Evolutionary conservation across 2,329 filamentous ascomycete genomes (phyloP), one percentile per base, ranked within the genome.

Genomic region (Gnomoniopsis sp.): DNA sequence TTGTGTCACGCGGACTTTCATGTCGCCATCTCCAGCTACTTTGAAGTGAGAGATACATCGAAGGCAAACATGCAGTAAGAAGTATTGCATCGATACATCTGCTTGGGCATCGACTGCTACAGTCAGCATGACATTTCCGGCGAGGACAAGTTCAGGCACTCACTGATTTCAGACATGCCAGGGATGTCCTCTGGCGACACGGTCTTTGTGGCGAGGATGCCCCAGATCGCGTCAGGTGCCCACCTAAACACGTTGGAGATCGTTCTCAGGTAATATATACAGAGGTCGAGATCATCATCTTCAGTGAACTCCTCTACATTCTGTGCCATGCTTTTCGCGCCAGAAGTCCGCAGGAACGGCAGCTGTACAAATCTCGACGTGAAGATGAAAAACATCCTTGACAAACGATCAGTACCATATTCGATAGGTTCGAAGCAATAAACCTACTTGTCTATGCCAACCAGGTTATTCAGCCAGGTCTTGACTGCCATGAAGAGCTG

Each of bases 401-500:
- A 17, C 12, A 38, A 12, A 71, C 57, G 69, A 68, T 64, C 55
- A 65, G 49, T 23, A 62, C 47, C 43, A 14, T 48, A 22, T 38
- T 8, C 19, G 19, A 17, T 38, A 22, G 12, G 6, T 11, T 34
- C 15, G 6, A n/a, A 46, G 7, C 1, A 34, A 1, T n/a, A 14
- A 47, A 71, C 76, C 67, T 73, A 86, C 85, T 84, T 85, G 63
- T 88, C 85, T 63, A 87, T 80, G 3, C 85, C 84, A 58, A 84
- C 72, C 66, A 86, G 79, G 57, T 71, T 87, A 65, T 89, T 88
- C 3, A 98, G 78, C 93, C 93, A 97, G 51, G 84, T 86, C 66
- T 88, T 88, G 43, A 91, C 85, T 26, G 89, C 88, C 73, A 91
- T 88, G 62, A 88, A 91, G 15, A 89, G 76, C 65, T 93, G 89